Evolutionary conservation across 2,329 filamentous ascomycete genomes (phyloP).

Genomic region (Botrytis hyacinthi): DNA sequence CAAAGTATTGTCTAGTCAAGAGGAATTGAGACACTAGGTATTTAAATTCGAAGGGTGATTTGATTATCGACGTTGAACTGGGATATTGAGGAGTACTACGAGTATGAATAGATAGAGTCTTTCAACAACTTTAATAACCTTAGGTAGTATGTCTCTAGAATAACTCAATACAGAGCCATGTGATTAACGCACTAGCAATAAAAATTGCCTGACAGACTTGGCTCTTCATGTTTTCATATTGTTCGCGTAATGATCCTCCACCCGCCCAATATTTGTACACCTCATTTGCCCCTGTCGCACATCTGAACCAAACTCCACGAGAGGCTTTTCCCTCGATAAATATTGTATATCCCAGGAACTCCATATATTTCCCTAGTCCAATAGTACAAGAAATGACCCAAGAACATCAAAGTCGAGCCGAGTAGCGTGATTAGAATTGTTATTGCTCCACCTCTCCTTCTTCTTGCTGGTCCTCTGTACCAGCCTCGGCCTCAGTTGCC

Average conservation of each 20-base stretch:
- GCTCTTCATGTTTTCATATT: not conserved
- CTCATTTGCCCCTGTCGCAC: not conserved
- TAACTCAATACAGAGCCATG: not conserved
- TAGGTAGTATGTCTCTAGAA: not conserved
- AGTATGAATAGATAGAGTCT: not conserved
- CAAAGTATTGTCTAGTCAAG: not conserved
- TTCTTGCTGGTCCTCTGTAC: not conserved
- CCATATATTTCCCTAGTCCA: conserved; percentile 7
- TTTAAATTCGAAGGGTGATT: not conserved
- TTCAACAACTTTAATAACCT: not conserved
- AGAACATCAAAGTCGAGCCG: not conserved
- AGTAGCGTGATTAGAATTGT: not conserved
- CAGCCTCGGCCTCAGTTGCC: not conserved
- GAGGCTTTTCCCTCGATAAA: not conserved
- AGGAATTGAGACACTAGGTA: not conserved
- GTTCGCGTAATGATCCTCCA: not conserved
- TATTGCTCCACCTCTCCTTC: conserved; percentile 12
- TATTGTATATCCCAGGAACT: not conserved
- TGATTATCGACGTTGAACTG: not conserved
- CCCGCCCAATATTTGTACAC: conserved; percentile 4
- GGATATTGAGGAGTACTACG: not conserved
- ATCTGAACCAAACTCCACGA: conserved; percentile 3
- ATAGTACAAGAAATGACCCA: conserved; percentile 5
- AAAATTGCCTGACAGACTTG: not conserved
- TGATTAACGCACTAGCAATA: not conserved